Evolutionary conservation across 345 rosid species (phyloP), one percentile per base, ranked within the genome.

Genomic region (Salix suchowensis): DNA sequence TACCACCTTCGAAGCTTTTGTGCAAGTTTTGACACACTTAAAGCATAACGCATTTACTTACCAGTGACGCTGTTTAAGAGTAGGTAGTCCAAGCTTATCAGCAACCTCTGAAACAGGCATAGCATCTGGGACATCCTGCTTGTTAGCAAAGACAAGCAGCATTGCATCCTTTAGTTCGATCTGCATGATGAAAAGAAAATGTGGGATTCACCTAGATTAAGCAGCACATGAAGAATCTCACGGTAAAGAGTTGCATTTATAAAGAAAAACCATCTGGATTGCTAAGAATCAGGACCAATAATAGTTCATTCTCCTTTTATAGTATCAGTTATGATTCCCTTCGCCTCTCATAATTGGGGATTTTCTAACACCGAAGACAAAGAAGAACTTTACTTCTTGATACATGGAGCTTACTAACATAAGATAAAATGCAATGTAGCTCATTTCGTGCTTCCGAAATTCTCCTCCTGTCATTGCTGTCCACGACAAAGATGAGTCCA

Each of bases 401-500:
- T 58, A 58, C 28, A 21, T 14, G 58, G 30, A 73, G 73, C 48
- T 70, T 65, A 75, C 84, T 81, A 65, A 92, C 97, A 86, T 90
- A 80, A 32, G 76, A 76, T 79, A 91, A 71, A 73, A 86, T 87
- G 77, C 87, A 84, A 85, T 89, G 94, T 7, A 91, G 84, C 82
- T 87, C 97, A n/a, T 86, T 87, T 42, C 94, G 84, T 40, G 97
- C 94, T 85, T 91, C 96, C 42, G 88, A 65, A 30, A 93, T 82
- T 85, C 93, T 82, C 44, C 70, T 88, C 68, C 34, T 50, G 62
- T 89, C 91, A n/a, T 76, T 83, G 83, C 93, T 91, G 66, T 93
- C 98, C 66, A 89, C 92, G 55, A 93, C 97, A 74, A 90, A 93
- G 77, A 88, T 85, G 2, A 91, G 82, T 28, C 90, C 98, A n/a